These are phyloP conservation scores for Thielaviopsis punctulata DNA, from an alignment of 2,329 filamentous ascomycete species.

Conservation along the genomic window DNA sequence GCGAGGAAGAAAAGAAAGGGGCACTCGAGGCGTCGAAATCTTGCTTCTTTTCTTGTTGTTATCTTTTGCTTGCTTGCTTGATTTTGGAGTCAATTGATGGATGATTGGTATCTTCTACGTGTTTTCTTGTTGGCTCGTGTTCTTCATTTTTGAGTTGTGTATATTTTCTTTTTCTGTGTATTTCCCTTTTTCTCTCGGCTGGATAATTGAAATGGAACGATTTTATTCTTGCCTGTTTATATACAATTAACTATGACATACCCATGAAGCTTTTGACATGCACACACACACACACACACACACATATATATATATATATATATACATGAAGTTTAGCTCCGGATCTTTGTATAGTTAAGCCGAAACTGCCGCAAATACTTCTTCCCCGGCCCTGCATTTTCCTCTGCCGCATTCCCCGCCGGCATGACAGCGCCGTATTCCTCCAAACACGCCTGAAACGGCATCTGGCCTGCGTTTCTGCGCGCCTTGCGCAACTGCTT, in stretches of 20 bases:
- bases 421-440: slow-evolving; percentile 46
- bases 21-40: background rate
- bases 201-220: slow-evolving; percentile 3
- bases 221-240: background rate
- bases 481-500: background rate
- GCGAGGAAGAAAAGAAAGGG: too few species aligned
- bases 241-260: too few species aligned
- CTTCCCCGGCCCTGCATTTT: slow-evolving; percentile 26
- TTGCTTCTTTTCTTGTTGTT: background rate
- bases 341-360: slow-evolving; percentile 26
- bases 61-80: too few species aligned
- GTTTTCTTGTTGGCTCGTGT: too few species aligned
- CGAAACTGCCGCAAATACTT: slow-evolving; percentile 47
- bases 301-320: too few species aligned
- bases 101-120: too few species aligned
- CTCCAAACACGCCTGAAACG: slow-evolving; percentile 53
- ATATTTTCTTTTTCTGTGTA: slow-evolving; percentile 13
- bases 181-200: slow-evolving; percentile 8
- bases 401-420: slow-evolving; percentile 24
- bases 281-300: too few species aligned
- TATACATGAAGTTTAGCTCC: slow-evolving; percentile 52
- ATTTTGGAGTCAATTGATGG: too few species aligned
- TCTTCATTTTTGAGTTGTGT: background rate
- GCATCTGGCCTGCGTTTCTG: slow-evolving; percentile 16
- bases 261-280: too few species aligned